Base-by-base conservation (phyloP, 2,329 filamentous ascomycete species). In the Fonsecaea multimorphosa region DNA sequence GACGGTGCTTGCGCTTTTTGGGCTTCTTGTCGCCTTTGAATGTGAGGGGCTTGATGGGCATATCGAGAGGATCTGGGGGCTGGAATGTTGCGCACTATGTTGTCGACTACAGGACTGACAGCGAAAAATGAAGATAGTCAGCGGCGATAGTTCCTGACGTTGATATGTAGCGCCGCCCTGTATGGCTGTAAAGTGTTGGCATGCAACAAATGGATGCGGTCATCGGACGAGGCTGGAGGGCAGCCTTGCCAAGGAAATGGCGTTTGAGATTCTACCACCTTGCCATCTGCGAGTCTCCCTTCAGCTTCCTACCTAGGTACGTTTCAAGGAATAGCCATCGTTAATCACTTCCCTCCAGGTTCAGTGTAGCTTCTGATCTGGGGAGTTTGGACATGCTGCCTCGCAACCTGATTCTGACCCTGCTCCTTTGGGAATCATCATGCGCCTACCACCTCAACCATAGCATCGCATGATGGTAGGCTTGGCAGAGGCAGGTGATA, bases 21-120 rank as follows among this genome's bases (percentile, higher is more conserved):
- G 58, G 44, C 81, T 95, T 95, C 80, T 96, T 97, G 81, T 99
- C 95, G 83, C 95, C 95, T 81, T 99, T 99, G 85, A 99, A 99
- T 56, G 88, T 84, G 65, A 99, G 86, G 55, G 94, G 89, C 78
- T 96, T 97, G 72, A 96, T 78, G 19, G 70, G 68, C 70, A 71
- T 71, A 8, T 62, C 24, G 14, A 9, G 53, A 34, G 29, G 14
- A 31, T 57, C 40, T 22, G 27, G 31, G n/a, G 4, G 7, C 6
- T 36, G 19, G 24, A 9, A 14, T 12, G n/a, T 9, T 31, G n/a
- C 11, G 5, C 27, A 9, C 11, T 11, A 12, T 4, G 16, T 22
- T 14, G 3, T 5, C 0, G 40, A 22, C 12, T 11, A 49, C 14
- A 12, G 2, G 9, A 6, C n/a, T 4, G 12, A 19, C n/a, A 38